Evolutionary conservation across 2,329 filamentous ascomycete species (phyloP).

Genomic region (Fusarium nygamai): DNA sequence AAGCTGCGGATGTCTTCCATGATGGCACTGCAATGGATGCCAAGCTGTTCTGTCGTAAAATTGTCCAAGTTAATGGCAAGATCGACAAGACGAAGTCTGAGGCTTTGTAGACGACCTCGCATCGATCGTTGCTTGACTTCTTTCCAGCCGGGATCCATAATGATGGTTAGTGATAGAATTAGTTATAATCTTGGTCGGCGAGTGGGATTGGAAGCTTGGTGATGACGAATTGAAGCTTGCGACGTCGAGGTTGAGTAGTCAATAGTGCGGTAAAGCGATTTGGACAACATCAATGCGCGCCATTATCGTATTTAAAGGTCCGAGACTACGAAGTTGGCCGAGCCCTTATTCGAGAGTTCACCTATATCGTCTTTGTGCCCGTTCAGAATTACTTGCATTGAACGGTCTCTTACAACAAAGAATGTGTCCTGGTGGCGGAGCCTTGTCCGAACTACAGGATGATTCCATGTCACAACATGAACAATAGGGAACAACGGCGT

Average conservation of each 20-base stretch:
- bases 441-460: not conserved
- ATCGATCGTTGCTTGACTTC: not conserved
- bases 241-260: not conserved
- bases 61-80: not conserved
- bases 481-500: not conserved
- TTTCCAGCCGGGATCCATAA: not conserved
- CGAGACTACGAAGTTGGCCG: too few species aligned
- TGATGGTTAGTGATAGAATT: fast-evolving
- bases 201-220: fast-evolving
- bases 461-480: too few species aligned
- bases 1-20: not conserved
- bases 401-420: not conserved
- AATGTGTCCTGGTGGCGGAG: fast-evolving
- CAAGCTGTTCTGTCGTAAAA: not conserved
- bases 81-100: not conserved
- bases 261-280: too few species aligned
- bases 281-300: fast-evolving
- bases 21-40: not conserved
- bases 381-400: not conserved
- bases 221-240: too few species aligned
- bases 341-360: not conserved
- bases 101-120: not conserved
- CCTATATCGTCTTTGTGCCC: not conserved
- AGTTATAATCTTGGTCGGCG: fast-evolving
- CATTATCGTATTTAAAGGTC: not conserved